These are phyloP conservation scores for Macroventuria anomochaeta DNA, from an alignment of 2,329 filamentous ascomycete species.

Conservation along the genomic window DNA sequence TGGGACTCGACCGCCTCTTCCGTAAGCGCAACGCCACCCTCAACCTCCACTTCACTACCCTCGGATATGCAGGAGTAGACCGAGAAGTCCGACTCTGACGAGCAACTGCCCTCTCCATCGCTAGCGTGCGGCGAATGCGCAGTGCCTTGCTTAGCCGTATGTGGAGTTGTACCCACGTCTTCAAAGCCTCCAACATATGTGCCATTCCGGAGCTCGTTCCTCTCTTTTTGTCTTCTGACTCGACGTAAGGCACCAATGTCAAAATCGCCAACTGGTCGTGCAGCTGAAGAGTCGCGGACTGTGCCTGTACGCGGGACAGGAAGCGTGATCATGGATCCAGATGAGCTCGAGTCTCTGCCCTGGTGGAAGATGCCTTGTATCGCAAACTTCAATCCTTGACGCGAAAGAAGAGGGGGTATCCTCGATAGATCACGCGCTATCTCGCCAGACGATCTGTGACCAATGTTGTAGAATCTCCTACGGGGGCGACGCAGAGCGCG, in stretches of 20 bases:
- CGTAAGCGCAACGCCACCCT: constrained; percentile 61
- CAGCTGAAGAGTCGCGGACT: constrained; percentile 23
- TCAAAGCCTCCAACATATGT: constrained; percentile 26
- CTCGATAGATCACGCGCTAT: constrained; percentile 29
- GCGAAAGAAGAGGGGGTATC: constrained; percentile 24
- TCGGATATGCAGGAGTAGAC: constrained; percentile 34
- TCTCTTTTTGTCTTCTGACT: constrained; percentile 36
- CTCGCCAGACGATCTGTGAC: constrained; percentile 29
- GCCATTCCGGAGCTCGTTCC: constrained; percentile 29
- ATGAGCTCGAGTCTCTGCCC: constrained; percentile 38
- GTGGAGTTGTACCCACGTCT: constrained; percentile 1
- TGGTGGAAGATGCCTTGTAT: constrained; percentile 40
- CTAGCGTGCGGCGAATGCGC: not conserved
- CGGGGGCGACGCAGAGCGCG: constrained; percentile 30
- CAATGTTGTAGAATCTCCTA: constrained; percentile 40
- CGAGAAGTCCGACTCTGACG: constrained; percentile 27
- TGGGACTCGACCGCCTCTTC: constrained; percentile 63
- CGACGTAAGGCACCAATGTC: constrained; percentile 37
- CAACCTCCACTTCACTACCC: constrained; percentile 55
- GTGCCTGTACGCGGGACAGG: constrained; percentile 37
- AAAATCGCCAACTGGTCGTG: constrained; percentile 28
- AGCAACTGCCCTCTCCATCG: constrained; percentile 10
- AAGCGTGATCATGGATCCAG: constrained; percentile 44
- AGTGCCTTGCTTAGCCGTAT: not conserved
- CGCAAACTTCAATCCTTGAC: constrained; percentile 36